Evolutionary conservation across 164 flowering plant genomes (phyloP).

Genomic region (Saururus chinensis): DNA sequence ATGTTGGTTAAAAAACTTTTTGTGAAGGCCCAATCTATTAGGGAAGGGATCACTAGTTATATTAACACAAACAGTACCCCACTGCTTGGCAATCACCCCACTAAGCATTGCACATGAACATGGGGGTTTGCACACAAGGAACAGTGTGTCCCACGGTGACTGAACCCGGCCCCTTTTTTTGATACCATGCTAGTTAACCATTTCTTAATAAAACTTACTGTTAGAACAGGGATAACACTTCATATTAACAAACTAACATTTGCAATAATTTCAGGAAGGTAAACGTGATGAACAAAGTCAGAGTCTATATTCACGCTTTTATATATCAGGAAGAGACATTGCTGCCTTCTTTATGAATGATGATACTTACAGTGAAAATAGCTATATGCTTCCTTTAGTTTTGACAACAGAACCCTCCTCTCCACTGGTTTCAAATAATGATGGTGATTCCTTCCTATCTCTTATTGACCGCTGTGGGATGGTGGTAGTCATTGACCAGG

Average conservation of each 20-base stretch:
- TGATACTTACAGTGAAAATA: constrained; percentile 31
- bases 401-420: constrained; percentile 12
- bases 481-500: constrained; percentile 91
- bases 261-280: constrained; percentile 38
- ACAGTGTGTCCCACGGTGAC: no score
- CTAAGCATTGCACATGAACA: no score
- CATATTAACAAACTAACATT: neutral
- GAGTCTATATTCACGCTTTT: constrained; percentile 76
- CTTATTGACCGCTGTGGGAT: constrained; percentile 88
- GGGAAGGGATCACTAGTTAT: no score
- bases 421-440: constrained; percentile 19
- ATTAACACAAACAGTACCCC: no score
- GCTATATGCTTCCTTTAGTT: constrained; percentile 23
- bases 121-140: no score
- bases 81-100: no score
- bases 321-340: constrained; percentile 87
- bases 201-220: no score
- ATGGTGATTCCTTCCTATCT: constrained; percentile 37
- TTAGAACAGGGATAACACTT: no score
- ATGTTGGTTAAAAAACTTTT: no score
- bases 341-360: constrained; percentile 74
- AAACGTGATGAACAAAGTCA: constrained; percentile 51
- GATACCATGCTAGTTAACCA: no score
- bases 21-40: no score
- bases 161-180: no score